phyloP scores from a whole-genome alignment of 352 stramenopile genomes.

The Phytophthora tentaculata region DNA sequence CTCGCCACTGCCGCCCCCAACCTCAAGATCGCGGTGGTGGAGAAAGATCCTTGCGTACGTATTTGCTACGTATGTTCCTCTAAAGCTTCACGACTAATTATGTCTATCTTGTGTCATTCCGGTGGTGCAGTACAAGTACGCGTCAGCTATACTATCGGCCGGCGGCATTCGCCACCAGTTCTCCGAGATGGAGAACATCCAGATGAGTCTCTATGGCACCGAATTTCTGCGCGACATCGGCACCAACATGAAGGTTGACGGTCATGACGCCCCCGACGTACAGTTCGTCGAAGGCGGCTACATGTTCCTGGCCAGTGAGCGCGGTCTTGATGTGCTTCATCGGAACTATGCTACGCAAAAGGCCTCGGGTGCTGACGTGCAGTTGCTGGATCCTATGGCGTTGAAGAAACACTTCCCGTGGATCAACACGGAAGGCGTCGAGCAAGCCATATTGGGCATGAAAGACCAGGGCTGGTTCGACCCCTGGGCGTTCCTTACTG shows the following conservation, averaged over 20 bases:
- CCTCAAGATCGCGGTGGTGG: conserved; percentile 76
- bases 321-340: conserved; percentile 58
- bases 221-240: conserved; percentile 67
- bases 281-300: conserved; percentile 86
- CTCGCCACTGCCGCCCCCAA: conserved; percentile 70
- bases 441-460: conserved; percentile 64
- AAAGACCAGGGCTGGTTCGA: conserved; percentile 88
- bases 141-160: conserved; percentile 77
- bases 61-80: not conserved
- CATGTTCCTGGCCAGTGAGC: conserved; percentile 79
- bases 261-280: conserved; percentile 66
- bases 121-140: conserved; percentile 77
- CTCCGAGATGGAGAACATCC: conserved; percentile 74
- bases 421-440: conserved; percentile 72
- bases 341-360: conserved; percentile 62
- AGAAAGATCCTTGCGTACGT: conserved; percentile 72
- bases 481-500: conserved; percentile 78
- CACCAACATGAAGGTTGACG: conserved; percentile 58
- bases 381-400: conserved; percentile 57
- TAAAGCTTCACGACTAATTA: conserved; percentile 11
- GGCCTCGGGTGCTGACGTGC: conserved; percentile 51
- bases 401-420: conserved; percentile 76
- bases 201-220: conserved; percentile 83
- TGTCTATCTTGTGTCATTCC: not conserved
- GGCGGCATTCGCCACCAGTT: conserved; percentile 88